Evolutionary conservation across 257 asterid species (phyloP).

Genomic region (Nicotiana knightiana): DNA sequence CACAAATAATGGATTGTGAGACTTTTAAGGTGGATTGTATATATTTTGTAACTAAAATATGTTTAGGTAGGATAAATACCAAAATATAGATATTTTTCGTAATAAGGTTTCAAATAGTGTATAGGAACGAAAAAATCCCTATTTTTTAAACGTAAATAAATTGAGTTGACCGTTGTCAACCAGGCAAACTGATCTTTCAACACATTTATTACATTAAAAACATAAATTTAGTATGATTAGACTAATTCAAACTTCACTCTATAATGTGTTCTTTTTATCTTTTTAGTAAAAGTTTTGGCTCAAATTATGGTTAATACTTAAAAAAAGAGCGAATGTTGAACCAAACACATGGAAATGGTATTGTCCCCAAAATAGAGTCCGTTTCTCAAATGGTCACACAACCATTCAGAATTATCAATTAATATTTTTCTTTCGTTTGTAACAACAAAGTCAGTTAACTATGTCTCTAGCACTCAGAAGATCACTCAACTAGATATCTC

Average conservation of each 20-base stretch:
- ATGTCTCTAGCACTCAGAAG: too few relatives aligned
- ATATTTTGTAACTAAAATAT: too few relatives aligned
- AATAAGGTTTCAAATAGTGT: too few relatives aligned
- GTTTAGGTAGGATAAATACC: too few relatives aligned
- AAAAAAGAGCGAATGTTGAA: background rate
- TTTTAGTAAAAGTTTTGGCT: background rate
- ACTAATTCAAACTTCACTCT: background rate
- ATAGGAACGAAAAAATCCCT: too few relatives aligned
- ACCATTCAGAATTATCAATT: fast-evolving
- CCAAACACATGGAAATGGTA: background rate
- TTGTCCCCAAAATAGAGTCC: background rate
- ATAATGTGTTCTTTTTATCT: background rate
- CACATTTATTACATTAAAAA: background rate
- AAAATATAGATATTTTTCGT: too few relatives aligned
- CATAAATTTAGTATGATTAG: background rate
- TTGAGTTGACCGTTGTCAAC: background rate
- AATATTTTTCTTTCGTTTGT: too few relatives aligned
- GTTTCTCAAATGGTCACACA: too few relatives aligned
- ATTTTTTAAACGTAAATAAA: background rate
- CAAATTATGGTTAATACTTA: background rate
- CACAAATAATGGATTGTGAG: too few relatives aligned
- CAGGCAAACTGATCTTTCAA: background rate
- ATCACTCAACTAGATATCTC: too few relatives aligned
- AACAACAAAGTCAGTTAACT: too few relatives aligned
- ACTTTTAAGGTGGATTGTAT: too few relatives aligned